Conservation (phyloP, 2,329 filamentous ascomycete genomes). For the Hymenoscyphus linearis region DNA sequence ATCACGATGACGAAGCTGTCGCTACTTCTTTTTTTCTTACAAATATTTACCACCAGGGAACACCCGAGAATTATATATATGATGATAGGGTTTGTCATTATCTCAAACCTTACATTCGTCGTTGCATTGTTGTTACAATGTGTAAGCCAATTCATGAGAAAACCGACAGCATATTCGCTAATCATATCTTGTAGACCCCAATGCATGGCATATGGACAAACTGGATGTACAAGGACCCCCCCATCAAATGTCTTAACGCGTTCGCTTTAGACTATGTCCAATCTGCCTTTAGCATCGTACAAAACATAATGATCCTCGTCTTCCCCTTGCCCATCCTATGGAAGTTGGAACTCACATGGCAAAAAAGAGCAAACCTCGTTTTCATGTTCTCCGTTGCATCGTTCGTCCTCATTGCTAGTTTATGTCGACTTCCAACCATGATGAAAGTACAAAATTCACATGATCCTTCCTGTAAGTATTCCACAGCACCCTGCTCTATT, state of each 20-base stretch:
- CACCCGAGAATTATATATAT: background rate
- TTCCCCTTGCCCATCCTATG: conserved; percentile 61
- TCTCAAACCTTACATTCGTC: conserved; percentile 2
- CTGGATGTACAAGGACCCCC: conserved; percentile 11
- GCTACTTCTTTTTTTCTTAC: conserved; percentile 2
- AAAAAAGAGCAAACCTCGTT: conserved; percentile 61
- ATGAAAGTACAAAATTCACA: background rate
- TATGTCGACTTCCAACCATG: conserved; percentile 10
- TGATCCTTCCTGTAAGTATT: conserved; percentile 12
- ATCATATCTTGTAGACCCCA: background rate
- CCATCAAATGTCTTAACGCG: conserved; percentile 50
- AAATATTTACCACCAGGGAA: background rate
- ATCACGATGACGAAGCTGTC: conserved; percentile 5
- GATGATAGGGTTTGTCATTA: background rate
- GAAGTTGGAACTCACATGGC: conserved; percentile 54
- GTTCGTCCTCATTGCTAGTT: conserved; percentile 12
- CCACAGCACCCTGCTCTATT: background rate
- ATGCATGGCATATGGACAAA: conserved; percentile 16
- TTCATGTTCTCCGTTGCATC: conserved; percentile 48
- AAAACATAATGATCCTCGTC: conserved; percentile 57
- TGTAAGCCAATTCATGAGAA: background rate
- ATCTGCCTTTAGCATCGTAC: conserved; percentile 47
- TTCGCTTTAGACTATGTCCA: conserved; percentile 61
- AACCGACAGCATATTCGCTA: background rate
- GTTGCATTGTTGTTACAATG: background rate